Percentiles rank a stretch among this genome's conserved stretches.
These are phyloP conservation scores for Leucosporidium yakuticum DNA, from an alignment of 768 basidiomycete genomes.

Conservation along the genomic window DNA sequence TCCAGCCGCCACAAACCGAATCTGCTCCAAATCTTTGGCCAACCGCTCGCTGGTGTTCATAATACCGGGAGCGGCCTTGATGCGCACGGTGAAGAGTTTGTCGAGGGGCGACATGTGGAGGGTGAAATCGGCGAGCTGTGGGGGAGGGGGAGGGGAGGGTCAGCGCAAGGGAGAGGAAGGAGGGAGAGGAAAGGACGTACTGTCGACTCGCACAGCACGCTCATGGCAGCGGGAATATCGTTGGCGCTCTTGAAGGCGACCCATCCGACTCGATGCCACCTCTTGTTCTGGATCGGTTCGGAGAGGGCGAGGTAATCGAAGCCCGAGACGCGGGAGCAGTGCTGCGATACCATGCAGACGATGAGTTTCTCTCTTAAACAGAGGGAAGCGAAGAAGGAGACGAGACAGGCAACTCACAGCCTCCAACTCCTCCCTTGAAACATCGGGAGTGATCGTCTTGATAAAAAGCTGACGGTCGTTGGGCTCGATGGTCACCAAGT, in stretches of 20 bases:
- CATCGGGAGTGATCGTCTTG: conserved; percentile 23
- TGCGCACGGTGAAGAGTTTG: conserved; percentile 41
- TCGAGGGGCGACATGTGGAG: conserved; percentile 58
- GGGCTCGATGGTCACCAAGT: background rate
- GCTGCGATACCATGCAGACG: conserved; percentile 55
- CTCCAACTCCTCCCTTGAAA: conserved; percentile 26
- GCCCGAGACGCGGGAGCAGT: conserved; percentile 67
- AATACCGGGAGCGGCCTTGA: conserved; percentile 74
- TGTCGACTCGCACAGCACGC: conserved; percentile 75
- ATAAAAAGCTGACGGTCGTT: conserved; percentile 15
- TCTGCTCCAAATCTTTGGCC: conserved; percentile 71
- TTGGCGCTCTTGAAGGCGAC: conserved; percentile 76
- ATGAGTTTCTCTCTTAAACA: too few species aligned
- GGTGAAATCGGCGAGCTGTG: conserved; percentile 88
- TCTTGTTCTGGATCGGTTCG: conserved; percentile 85
- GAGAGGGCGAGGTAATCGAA: conserved; percentile 84
- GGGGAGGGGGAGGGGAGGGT: conserved; percentile 10
- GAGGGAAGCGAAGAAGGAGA: background rate
- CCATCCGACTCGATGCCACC: conserved; percentile 93
- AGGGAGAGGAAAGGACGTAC: conserved; percentile 46
- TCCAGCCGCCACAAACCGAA: conserved; percentile 65
- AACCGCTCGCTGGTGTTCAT: conserved; percentile 74
- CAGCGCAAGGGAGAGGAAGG: conserved; percentile 3
- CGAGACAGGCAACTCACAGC: conserved; percentile 18
- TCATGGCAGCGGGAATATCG: conserved; percentile 68